Base-by-base conservation (phyloP, 225 moss, liverwort and hornwort genomes). In the Polytrichum commune region DNA sequence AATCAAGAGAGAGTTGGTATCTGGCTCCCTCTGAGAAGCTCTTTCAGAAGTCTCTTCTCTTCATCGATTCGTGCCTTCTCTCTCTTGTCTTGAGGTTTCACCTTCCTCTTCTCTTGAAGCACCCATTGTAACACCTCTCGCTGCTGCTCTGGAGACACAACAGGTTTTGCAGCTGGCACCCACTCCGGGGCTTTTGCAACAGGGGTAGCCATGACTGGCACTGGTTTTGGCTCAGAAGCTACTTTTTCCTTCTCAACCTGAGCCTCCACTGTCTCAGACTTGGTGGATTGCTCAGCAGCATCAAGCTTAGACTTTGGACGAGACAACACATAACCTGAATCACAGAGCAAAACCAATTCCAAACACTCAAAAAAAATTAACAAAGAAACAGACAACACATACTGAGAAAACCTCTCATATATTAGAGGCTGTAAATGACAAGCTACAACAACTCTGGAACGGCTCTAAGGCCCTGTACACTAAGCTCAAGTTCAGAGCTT, bases 31-130 rank as follows among this genome's bases (percentile, higher is more conserved):
- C 73, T 68, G 56, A 88, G 55, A 35, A 82, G 64, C 68, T 88
- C 69, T 68, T 88, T 88, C 70, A 88, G 60, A 56, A 67, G 10
- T 54, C 65, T 70, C 73, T 88, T 88, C 73, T 82, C 82, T 54
- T 80, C 77, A 69, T 88, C 71, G 58, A 88, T 74, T 56, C 27
- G 69, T 4, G 62, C 75, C 69, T 88, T 88, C 65, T 84, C 81
- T 32, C 71, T 79, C 62, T 82, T 82, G 46, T 29, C 76, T 68
- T 58, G 72, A 55, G 73, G 64, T 63, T 88, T 85, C 0, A 82
- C 63, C 70, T 82, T 88, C 73, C 84, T 79, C 80, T 66, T 85
- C 75, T 88, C 88, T 18, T 88, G 74, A 20, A 88, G 82, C 64
- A 82, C 60, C 80, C 80, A 88, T 63, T 82, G 77, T 73, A 88